Base-by-base conservation (phyloP, 441 rosid genomes). In the Corymbia calophylla region DNA sequence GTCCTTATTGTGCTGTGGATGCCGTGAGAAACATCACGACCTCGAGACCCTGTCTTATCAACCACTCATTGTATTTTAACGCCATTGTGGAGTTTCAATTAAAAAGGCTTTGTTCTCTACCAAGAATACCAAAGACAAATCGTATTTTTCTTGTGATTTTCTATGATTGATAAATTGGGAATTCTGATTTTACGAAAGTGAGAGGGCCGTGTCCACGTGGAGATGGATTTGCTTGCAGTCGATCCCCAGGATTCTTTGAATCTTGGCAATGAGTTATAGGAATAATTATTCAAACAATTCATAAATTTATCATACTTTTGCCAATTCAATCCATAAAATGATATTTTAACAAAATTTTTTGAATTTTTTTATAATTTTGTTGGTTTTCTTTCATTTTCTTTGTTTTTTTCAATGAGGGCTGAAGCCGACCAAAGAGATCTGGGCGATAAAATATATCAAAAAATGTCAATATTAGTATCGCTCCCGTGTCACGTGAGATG, bases 381-480 rank as follows among this genome's bases (percentile, higher is more conserved):
- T 58, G 62, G 25, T 56, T 56, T 56, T 56, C 29, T 23, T 58
- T 58, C 62, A 0, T 23, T 58, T 58, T 58, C n/a, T 58, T 58
- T 58, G 14, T 58, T 58, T 23, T 58, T 58, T 9, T 27, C 5
- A 58, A n/a, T 10, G n/a, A 58, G 62, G 14, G 14, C n/a, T n/a
- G n/a, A n/a, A n/a, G 44, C 44, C 44, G 6, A 39, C 44, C 44
- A 39, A 39, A 39, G 44, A 39, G 1, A 39, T 39, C 6, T 39
- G 6, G 44, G 44, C 5, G 6, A 39, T 55, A 8, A 19, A 55
- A 56, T 56, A 56, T 23, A 56, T 23, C 9, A 9, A 9, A 56
- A 58, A 1, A 9, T 23, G 1, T 58, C 25, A 2, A 58, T 0
- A 58, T 58, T 0, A 2, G 0, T 8, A 13, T 0, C 0, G 6